Evolutionary conservation across 768 basidiomycete genomes (phyloP).

Genomic region (Mycena kentingensis): DNA sequence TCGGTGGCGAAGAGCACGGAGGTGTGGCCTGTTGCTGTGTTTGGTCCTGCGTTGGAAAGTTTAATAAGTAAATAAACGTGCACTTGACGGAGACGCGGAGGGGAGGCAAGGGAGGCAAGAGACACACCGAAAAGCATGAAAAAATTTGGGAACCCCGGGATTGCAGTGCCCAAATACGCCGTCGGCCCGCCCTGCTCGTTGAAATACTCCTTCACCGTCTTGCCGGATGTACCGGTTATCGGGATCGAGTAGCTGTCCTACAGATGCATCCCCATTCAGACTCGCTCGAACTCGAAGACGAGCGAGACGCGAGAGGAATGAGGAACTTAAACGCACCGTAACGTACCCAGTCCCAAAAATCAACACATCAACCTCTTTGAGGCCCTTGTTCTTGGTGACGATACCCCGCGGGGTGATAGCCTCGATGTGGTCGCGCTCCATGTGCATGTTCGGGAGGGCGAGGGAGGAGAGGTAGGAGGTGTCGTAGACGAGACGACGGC

Average conservation of each 20-base stretch:
- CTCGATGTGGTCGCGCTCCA: conserved; percentile 43
- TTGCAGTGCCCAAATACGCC: conserved; percentile 55
- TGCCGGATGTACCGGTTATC: conserved; percentile 45
- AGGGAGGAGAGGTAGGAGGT: conserved; percentile 47
- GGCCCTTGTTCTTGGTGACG: conserved; percentile 41
- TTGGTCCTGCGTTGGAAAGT: conserved; percentile 45
- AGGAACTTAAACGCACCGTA: conserved; percentile 35
- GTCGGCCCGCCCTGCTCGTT: conserved; percentile 48
- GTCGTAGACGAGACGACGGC: conserved; percentile 55
- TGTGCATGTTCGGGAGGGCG: conserved; percentile 45
- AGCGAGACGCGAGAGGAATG: neutral
- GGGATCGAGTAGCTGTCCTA: conserved; percentile 41
- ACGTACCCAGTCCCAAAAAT: conserved; percentile 60
- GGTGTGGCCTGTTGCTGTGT: conserved; percentile 58
- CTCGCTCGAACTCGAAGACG: neutral
- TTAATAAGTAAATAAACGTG: too few species aligned
- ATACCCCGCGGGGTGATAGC: conserved; percentile 43
- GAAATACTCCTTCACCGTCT: conserved; percentile 47
- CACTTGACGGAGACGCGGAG: too few species aligned
- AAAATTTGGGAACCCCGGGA: conserved; percentile 59
- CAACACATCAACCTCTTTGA: conserved; percentile 48
- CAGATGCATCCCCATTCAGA: conserved; percentile 6
- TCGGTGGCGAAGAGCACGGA: conserved; percentile 60
- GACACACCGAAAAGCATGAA: conserved; percentile 50
- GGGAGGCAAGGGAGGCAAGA: neutral